Evolutionary conservation across 1,139 yeast species (phyloP).

Genomic region (Candida smagusa): DNA sequence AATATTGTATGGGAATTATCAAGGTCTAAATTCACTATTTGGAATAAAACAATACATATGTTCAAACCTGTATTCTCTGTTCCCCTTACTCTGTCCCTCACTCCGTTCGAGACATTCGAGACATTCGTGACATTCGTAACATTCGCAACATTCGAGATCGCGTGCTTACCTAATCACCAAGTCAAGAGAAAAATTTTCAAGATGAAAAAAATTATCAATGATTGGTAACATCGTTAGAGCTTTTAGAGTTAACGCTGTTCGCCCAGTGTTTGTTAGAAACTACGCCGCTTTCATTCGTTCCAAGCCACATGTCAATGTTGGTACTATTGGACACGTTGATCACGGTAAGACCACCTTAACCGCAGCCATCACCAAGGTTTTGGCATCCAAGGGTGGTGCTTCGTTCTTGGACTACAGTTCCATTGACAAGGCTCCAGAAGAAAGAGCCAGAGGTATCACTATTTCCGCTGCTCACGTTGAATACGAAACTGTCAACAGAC

Average conservation of each 20-base stretch:
- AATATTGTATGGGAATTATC: too few relatives aligned
- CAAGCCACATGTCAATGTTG: constrained; percentile 94
- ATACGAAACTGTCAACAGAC: constrained; percentile 46
- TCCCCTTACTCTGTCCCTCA: too few relatives aligned
- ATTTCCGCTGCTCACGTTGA: constrained; percentile 97
- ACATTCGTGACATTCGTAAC: too few relatives aligned
- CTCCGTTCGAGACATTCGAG: too few relatives aligned
- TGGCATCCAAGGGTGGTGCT: constrained; percentile 88
- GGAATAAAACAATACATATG: too few relatives aligned
- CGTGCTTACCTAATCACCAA: neutral
- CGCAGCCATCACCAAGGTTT: constrained; percentile 96
- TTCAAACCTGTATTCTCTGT: too few relatives aligned
- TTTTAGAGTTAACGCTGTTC: constrained; percentile 18
- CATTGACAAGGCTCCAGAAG: constrained; percentile 98
- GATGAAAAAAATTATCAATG: constrained; percentile 10
- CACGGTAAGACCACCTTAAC: constrained; percentile 98
- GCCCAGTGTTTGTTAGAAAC: constrained; percentile 38
- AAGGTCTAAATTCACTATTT: too few relatives aligned
- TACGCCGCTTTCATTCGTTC: constrained; percentile 80
- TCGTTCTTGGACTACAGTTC: constrained; percentile 87
- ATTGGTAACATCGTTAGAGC: constrained; percentile 18
- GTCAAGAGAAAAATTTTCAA: constrained; percentile 4
- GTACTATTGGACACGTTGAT: constrained; percentile 93
- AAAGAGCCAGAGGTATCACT: constrained; percentile 99
- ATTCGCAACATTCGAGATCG: too few relatives aligned